A percentile compares a stretch with the other conserved stretches of the same genome.
Conservation (phyloP, 192 early-diverging fungal genomes). For the Coemansia umbellata region DNA sequence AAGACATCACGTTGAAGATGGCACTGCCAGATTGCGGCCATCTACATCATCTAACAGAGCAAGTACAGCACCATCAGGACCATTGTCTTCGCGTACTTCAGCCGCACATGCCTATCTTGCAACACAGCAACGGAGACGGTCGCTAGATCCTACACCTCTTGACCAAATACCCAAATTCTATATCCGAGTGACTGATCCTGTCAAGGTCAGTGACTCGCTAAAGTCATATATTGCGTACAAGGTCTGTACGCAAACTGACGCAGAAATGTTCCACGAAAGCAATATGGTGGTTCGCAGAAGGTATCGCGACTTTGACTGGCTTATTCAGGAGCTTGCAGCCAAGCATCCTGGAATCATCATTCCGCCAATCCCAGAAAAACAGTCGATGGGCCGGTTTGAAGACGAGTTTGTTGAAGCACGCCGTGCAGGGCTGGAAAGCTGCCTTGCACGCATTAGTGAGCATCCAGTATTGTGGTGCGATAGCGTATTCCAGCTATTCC, state of each 20-base stretch:
- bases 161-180: constrained; percentile 55
- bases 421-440: constrained; percentile 76
- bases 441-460: constrained; percentile 70
- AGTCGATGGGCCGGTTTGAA: constrained; percentile 86
- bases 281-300: constrained; percentile 83
- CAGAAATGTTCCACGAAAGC: constrained; percentile 66
- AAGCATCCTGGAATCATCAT: constrained; percentile 87
- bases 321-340: constrained; percentile 74
- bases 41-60: constrained; percentile 5
- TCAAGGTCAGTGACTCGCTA: constrained; percentile 87
- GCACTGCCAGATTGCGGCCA: constrained; percentile 1
- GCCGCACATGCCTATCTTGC: constrained; percentile 26
- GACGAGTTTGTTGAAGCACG: constrained; percentile 94
- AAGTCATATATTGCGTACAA: constrained; percentile 84
- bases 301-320: constrained; percentile 93
- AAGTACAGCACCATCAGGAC: not conserved
- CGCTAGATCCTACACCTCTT: constrained; percentile 35
- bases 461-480: constrained; percentile 83
- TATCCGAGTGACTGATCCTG: constrained; percentile 77
- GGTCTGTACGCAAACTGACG: constrained; percentile 78
- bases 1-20: constrained; percentile 32
- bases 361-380: constrained; percentile 92
- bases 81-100: constrained; percentile 10
- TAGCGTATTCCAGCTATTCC: constrained; percentile 77
- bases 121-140: constrained; percentile 38